These are phyloP conservation scores for Syncephalastrum sp. DNA, from an alignment of 371 early-diverging fungal species.

Conservation along the genomic window DNA sequence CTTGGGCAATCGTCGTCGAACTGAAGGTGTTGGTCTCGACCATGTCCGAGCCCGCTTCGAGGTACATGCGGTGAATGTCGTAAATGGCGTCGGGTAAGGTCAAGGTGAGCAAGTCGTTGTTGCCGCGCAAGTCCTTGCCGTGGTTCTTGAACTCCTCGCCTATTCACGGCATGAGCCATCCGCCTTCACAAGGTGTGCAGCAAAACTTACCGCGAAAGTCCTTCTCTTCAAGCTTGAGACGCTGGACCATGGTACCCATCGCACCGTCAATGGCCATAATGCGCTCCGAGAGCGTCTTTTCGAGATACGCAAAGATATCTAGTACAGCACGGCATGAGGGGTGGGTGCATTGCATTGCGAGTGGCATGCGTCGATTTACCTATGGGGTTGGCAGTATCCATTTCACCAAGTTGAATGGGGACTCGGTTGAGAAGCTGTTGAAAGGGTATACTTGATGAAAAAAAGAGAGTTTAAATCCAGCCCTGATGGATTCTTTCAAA, in stretches of 20 bases:
- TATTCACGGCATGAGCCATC: constrained; percentile 6
- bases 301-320: constrained; percentile 69
- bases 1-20: constrained; percentile 86
- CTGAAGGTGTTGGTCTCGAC: constrained; percentile 95
- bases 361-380: too few species aligned
- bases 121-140: constrained; percentile 84
- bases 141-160: constrained; percentile 81
- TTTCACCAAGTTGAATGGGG: too few species aligned
- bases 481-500: too few species aligned
- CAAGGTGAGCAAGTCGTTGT: constrained; percentile 91
- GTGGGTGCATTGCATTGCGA: too few species aligned
- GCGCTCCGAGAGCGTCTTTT: constrained; percentile 70
- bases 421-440: too few species aligned
- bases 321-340: not conserved
- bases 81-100: constrained; percentile 88
- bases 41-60: constrained; percentile 91
- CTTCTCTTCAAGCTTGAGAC: constrained; percentile 74
- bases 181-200: too few species aligned
- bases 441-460: too few species aligned
- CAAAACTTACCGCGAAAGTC: constrained; percentile 71
- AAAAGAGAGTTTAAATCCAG: too few species aligned
- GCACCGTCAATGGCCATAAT: constrained; percentile 95
- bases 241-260: constrained; percentile 95
- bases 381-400: too few species aligned
- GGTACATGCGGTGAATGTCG: constrained; percentile 83